Conservation (phyloP, 2,329 filamentous ascomycete genomes). For the Keithomyces neogunnii region DNA sequence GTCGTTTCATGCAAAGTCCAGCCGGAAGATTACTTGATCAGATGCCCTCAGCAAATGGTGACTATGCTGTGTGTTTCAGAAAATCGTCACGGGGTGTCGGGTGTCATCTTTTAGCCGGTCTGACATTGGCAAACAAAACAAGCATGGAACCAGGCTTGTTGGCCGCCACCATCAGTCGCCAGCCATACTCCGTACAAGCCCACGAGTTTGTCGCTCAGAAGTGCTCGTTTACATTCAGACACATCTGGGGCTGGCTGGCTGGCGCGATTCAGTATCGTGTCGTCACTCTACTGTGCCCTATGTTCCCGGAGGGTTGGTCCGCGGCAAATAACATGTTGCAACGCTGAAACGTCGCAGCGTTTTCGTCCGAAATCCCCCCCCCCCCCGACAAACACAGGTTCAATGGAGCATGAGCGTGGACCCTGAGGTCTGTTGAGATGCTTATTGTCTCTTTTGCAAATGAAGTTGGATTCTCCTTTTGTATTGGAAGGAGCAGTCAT, state of each 20-base stretch:
- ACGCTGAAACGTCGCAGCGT: background rate
- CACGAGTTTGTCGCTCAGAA: background rate
- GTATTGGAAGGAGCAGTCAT: too few relatives aligned
- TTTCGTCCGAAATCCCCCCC: background rate
- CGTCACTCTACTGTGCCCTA: too few relatives aligned
- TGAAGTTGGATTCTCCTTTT: too few relatives aligned
- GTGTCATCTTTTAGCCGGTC: background rate
- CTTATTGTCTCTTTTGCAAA: too few relatives aligned
- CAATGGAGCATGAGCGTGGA: too few relatives aligned
- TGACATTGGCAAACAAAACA: background rate
- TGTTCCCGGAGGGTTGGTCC: background rate
- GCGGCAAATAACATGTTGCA: background rate
- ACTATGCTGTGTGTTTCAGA: background rate
- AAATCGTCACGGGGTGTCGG: too few relatives aligned
- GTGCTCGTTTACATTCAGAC: background rate
- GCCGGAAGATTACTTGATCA: background rate
- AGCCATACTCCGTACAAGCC: too few relatives aligned
- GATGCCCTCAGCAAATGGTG: background rate
- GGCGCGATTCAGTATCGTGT: background rate
- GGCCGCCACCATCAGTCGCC: too few relatives aligned
- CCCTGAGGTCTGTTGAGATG: too few relatives aligned
- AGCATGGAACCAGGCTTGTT: background rate
- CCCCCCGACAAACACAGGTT: background rate
- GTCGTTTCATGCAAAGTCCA: too few relatives aligned
- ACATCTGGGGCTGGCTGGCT: background rate